A percentile compares a stretch with the other conserved stretches of the same genome.
phyloP scores from a whole-genome alignment of 208 protist genomes.

The Strigomonas culicis region DNA sequence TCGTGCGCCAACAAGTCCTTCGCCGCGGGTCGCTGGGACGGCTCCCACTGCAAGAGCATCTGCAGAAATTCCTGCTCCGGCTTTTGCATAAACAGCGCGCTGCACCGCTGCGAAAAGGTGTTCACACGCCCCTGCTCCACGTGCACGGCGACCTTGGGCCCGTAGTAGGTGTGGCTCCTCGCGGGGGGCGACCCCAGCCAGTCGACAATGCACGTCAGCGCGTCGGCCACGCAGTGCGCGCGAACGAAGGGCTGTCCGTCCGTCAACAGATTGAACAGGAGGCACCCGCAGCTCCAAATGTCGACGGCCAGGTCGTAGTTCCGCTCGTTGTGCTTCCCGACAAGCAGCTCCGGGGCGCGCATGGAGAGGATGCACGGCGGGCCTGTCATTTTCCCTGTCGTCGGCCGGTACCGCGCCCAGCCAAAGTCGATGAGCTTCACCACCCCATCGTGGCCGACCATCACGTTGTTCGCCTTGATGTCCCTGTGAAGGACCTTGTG shows the following conservation, averaged over 20 bases:
- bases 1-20: slow-evolving; percentile 46
- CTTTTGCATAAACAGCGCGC: slow-evolving; percentile 26
- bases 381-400: slow-evolving; percentile 52
- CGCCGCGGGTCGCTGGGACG: slow-evolving; percentile 43
- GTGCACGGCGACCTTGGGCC: slow-evolving; percentile 10
- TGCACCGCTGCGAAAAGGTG: slow-evolving; percentile 58
- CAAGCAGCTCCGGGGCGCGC: slow-evolving; percentile 76
- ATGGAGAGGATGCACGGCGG: slow-evolving; percentile 67
- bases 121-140: slow-evolving; percentile 26
- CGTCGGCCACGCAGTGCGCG: slow-evolving; percentile 49
- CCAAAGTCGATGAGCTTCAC: slow-evolving; percentile 90
- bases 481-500: slow-evolving; percentile 83
- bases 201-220: slow-evolving; percentile 59
- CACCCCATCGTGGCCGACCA: slow-evolving; percentile 70
- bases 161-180: slow-evolving; percentile 46
- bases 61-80: slow-evolving; percentile 50
- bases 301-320: slow-evolving; percentile 93
- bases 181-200: slow-evolving; percentile 69
- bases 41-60: slow-evolving; percentile 80
- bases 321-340: slow-evolving; percentile 28
- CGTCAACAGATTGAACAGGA: slow-evolving; percentile 98
- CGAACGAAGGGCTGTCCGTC: slow-evolving; percentile 92
- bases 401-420: slow-evolving; percentile 53
- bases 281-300: slow-evolving; percentile 95
- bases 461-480: slow-evolving; percentile 88